Evolutionary conservation across 768 basidiomycete genomes (phyloP), one percentile per base, ranked within the genome.

Genomic region (Kwoniella shandongensis): DNA sequence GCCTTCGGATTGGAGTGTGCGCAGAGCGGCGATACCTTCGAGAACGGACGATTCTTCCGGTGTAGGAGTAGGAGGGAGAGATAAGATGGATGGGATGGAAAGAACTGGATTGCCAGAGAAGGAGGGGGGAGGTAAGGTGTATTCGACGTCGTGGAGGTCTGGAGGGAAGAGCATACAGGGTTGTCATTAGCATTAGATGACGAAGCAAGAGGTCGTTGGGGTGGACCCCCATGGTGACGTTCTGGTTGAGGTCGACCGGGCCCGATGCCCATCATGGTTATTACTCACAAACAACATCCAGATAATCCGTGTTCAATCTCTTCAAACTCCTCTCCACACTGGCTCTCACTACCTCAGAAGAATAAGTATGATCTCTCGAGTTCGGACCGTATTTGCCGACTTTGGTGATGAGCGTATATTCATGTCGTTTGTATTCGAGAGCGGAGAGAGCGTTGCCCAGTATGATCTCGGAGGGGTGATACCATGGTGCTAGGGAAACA

Each of bases 81-180:
- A 27, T 17, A 70, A 56, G 29, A 70, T 60, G 23, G 54, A 42
- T 3, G 44, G 18, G 40, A 63, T 52, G 18, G 61, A 53, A 13
- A 40, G 39, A 22, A 65, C 49, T 22, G 61, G 69, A 36, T 64
- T 57, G 18, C 74, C 72, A 50, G 7, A 62, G 63, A 26, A 46
- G 18, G 30, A 62, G 50, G 32, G 53, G 20, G 15, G 65, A 59
- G 30, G 68, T 48, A 44, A 42, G 42, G 55, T 63, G 61, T 73
- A 78, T 61, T 78, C 77, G 51, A 74, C 57, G 52, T 78, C 77
- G 52, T 78, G 77, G 4, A 78, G 63, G 46, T 78, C 77, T 78
- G 50, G 8, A n/a, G n/a, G n/a, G n/a, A n/a, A n/a, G n/a, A n/a
- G n/a, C n/a, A n/a, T n/a, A n/a, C n/a, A n/a, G n/a, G n/a, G n/a